Percentiles rank a stretch among this genome's conserved stretches.
Conservation (phyloP, 2,329 filamentous ascomycete species). For the Fusarium oligoseptatum region DNA sequence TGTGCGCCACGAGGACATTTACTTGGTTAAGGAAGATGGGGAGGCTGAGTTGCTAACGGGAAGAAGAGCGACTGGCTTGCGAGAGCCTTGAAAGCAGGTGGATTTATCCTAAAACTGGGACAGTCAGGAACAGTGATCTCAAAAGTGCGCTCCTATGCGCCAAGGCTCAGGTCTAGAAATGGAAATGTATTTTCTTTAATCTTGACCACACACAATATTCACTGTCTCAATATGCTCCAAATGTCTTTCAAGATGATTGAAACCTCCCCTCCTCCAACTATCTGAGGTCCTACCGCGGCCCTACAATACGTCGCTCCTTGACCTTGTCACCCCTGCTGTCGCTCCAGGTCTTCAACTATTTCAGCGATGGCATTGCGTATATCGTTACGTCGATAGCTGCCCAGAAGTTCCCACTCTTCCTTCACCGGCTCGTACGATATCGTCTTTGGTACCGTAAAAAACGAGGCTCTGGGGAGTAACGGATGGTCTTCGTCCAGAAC, state of each 20-base stretch:
- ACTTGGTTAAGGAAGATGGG: slow-evolving; percentile 66
- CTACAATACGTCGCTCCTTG: neutral
- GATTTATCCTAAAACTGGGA: neutral
- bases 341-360: neutral
- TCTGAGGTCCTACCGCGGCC: neutral
- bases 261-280: neutral
- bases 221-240: neutral
- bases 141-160: no score
- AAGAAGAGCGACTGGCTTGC: slow-evolving; percentile 63
- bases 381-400: neutral
- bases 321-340: neutral
- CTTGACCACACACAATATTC: neutral
- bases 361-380: neutral
- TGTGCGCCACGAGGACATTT: slow-evolving; percentile 73
- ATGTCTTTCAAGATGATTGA: neutral
- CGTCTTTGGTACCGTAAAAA: neutral
- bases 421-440: neutral
- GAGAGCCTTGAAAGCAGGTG: slow-evolving; percentile 58
- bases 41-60: slow-evolving; percentile 69
- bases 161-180: no score
- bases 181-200: neutral
- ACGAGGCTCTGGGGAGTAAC: neutral
- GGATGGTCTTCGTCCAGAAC: neutral
- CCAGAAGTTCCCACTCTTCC: neutral
- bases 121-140: no score